Percentiles rank a stretch among this genome's conserved stretches.
These are phyloP conservation scores for Aspergillus persii DNA, from an alignment of 2,329 filamentous ascomycete genomes.

Conservation along the genomic window DNA sequence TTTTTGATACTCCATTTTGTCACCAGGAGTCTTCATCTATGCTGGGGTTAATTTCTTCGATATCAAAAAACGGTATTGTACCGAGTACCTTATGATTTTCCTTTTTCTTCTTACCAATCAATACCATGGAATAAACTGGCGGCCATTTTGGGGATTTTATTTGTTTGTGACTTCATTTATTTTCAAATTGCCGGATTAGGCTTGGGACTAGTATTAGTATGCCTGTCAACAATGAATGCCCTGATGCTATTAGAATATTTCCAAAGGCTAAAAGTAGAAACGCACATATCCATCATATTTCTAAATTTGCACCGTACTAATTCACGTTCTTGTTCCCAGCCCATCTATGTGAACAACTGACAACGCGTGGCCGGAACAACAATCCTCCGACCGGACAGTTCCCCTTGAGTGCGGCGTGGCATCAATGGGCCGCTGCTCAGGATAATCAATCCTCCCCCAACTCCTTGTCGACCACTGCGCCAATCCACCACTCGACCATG, in stretches of 20 bases:
- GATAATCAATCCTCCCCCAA: conserved; percentile 15
- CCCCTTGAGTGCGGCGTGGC: conserved; percentile 35
- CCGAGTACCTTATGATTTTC: neutral
- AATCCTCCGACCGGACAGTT: conserved; percentile 22
- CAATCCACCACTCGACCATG: conserved; percentile 26
- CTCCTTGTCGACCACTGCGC: conserved; percentile 12
- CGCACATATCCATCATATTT: too few relatives aligned
- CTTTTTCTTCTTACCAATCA: neutral
- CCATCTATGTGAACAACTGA: neutral
- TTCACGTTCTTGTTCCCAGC: too few relatives aligned
- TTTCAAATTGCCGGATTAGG: neutral
- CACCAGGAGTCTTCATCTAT: neutral
- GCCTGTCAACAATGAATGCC: neutral
- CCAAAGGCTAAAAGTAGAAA: neutral
- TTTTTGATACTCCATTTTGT: neutral
- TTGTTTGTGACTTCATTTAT: neutral
- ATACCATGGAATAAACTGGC: neutral
- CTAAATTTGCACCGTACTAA: too few relatives aligned
- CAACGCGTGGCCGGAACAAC: conserved; percentile 27
- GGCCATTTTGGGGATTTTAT: neutral
- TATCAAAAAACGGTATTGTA: neutral
- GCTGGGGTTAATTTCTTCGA: neutral
- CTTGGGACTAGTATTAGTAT: neutral
- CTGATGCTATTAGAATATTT: neutral
- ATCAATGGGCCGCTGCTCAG: conserved; percentile 28